These are phyloP conservation scores for Cyclostephanos tholiformis DNA, from an alignment of 108 stramenopile genomes.

Conservation along the genomic window DNA sequence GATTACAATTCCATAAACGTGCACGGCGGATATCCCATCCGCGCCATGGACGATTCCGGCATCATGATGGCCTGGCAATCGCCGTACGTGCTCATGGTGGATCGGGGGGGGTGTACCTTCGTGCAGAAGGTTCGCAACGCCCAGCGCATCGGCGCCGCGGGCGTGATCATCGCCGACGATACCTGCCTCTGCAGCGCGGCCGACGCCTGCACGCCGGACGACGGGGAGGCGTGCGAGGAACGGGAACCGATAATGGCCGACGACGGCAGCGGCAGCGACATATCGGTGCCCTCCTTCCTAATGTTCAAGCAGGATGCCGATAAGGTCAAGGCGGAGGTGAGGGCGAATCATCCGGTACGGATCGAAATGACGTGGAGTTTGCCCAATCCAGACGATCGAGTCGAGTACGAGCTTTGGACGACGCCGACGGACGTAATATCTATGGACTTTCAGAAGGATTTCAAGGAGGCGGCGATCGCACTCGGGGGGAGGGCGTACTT, in stretches of 20 bases:
- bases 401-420: constrained; percentile 90
- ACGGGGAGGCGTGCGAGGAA: constrained; percentile 58
- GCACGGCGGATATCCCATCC: constrained; percentile 45
- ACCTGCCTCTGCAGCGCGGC: constrained; percentile 76
- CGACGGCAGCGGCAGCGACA: constrained; percentile 92
- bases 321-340: constrained; percentile 58
- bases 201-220: constrained; percentile 40
- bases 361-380: constrained; percentile 87
- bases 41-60: constrained; percentile 40
- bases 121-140: constrained; percentile 87
- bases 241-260: constrained; percentile 97
- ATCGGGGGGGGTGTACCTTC: constrained; percentile 85
- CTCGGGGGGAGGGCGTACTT: constrained; percentile 81
- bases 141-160: constrained; percentile 90
- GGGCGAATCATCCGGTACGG: constrained; percentile 62
- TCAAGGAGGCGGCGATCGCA: constrained; percentile 69
- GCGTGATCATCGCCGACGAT: constrained; percentile 91
- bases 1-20: constrained; percentile 63
- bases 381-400: constrained; percentile 85
- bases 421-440: constrained; percentile 70
- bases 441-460: constrained; percentile 70
- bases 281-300: constrained; percentile 87
- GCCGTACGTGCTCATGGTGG: constrained; percentile 88
- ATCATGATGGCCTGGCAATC: constrained; percentile 53
- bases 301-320: constrained; percentile 86